A percentile compares a stretch with the other conserved stretches of the same genome.
Conservation (phyloP, 768 basidiomycete genomes). For the Phlebiopsis flavidoalba region DNA sequence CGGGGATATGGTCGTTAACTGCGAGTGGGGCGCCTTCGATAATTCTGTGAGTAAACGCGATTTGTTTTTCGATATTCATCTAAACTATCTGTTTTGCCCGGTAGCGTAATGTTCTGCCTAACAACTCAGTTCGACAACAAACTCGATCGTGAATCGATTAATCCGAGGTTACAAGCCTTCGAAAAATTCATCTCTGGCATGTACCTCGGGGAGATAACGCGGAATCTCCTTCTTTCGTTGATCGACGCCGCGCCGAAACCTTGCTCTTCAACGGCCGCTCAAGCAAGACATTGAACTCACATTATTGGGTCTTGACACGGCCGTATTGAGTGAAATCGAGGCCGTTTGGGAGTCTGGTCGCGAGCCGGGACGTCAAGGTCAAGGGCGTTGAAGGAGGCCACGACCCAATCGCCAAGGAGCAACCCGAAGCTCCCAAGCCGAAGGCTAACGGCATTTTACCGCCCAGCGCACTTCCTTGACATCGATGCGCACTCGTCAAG, state of each 20-base stretch:
- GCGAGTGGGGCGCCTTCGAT: conserved; percentile 98
- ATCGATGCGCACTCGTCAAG: conserved; percentile 16
- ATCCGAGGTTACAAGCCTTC: conserved; percentile 88
- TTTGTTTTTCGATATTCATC: background rate
- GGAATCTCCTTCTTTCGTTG: conserved; percentile 78
- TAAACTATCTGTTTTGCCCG: background rate
- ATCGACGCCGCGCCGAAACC: conserved; percentile 70
- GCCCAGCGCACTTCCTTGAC: conserved; percentile 20
- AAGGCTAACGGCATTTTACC: conserved; percentile 8
- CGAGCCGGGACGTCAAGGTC: background rate
- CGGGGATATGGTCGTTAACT: conserved; percentile 91
- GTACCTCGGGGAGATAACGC: conserved; percentile 95
- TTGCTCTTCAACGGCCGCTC: conserved; percentile 80
- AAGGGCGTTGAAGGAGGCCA: conserved; percentile 15
- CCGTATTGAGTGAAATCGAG: conserved; percentile 83
- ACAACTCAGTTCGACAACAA: conserved; percentile 89
- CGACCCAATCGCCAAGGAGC: conserved; percentile 2
- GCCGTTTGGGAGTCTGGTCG: conserved; percentile 54
- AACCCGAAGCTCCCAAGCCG: background rate
- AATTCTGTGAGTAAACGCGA: conserved; percentile 58
- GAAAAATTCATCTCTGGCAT: conserved; percentile 99
- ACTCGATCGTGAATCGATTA: conserved; percentile 91
- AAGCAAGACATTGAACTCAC: conserved; percentile 68
- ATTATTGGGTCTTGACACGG: conserved; percentile 95
- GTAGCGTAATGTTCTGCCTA: conserved; percentile 77